Conservation (phyloP, 208 protist species). For the Acanthamoeba culbertsoni region DNA sequence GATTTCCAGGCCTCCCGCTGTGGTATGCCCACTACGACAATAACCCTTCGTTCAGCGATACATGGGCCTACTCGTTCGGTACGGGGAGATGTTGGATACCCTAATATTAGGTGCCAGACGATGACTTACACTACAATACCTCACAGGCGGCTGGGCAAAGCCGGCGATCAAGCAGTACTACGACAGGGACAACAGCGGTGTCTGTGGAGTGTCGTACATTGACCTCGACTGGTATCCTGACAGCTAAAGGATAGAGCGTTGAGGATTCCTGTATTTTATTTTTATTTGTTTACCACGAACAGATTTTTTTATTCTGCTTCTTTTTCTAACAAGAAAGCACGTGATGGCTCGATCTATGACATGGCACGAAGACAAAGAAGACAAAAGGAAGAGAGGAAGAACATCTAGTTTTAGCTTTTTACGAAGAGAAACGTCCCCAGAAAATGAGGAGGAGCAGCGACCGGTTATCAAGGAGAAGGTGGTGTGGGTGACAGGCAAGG, state of each 20-base stretch:
- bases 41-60: background rate
- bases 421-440: too few relatives aligned
- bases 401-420: too few relatives aligned
- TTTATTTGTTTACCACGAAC: too few relatives aligned
- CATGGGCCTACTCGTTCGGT: constrained; percentile 27
- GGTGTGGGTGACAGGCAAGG: background rate
- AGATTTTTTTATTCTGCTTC: too few relatives aligned
- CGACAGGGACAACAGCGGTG: background rate
- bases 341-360: too few relatives aligned
- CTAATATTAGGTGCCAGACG: background rate
- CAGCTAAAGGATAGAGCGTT: background rate
- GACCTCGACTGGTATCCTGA: constrained; percentile 13
- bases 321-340: too few relatives aligned
- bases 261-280: too few relatives aligned
- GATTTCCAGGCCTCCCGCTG: constrained; percentile 11
- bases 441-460: too few relatives aligned
- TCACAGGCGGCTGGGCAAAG: background rate
- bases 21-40: constrained; percentile 48
- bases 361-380: too few relatives aligned
- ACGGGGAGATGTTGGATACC: too few relatives aligned
- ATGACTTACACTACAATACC: background rate
- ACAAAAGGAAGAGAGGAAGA: too few relatives aligned
- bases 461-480: too few relatives aligned
- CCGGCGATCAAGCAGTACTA: constrained; percentile 44
- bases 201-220: background rate